Base-by-base conservation (phyloP, 2,329 filamentous ascomycete genomes). In the Bipolaris gigantea region DNA sequence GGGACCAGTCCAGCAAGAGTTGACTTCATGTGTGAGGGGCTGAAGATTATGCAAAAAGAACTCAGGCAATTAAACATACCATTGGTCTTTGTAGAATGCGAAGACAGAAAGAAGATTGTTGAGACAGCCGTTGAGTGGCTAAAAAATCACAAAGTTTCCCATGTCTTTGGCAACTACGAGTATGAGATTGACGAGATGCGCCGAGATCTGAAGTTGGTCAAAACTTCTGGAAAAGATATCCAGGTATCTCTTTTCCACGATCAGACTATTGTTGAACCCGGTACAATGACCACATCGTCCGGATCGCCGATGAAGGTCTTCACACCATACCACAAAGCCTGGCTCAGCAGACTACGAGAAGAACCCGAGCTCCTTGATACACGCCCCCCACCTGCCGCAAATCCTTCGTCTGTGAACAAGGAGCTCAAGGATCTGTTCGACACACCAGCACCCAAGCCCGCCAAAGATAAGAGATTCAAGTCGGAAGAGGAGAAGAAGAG, bases 231-330 rank as follows among this genome's bases (percentile, higher is more conserved):
- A 5, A 60, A 72, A 6, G 70, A 72, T 6, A 65, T 78, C 0
- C 71, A 74, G 5, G 72, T 81, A 8, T 76, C 76, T 7, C 58
- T 81, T 0, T 66, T 76, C 40, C 80, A 82, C 55, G 80, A 82
- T 56, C 79, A 81, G 59, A 80, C 78, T 0, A 73, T 81, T 2
- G 68, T 81, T 6, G 75, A 78, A 47, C 80, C 80, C 1, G 77
- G 77, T 4, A 73, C 70, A 1, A 68, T 82, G 57, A 62, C 60
- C 1, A 79, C 75, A 0, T 72, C 75, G 1, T 65, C 44, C 10
- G 79, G 77, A 4, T 78, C 73, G 30, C 79, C 80, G 0, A 77
- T 78, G 71, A 81, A 81, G 52, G 78, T 81, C 10, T 82, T 81
- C 66, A 80, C 78, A 0, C 80, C 79, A 0, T 82, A 81, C 53